phyloP scores from a whole-genome alignment of 1,139 yeast species.

The Candida dubliniensis region DNA sequence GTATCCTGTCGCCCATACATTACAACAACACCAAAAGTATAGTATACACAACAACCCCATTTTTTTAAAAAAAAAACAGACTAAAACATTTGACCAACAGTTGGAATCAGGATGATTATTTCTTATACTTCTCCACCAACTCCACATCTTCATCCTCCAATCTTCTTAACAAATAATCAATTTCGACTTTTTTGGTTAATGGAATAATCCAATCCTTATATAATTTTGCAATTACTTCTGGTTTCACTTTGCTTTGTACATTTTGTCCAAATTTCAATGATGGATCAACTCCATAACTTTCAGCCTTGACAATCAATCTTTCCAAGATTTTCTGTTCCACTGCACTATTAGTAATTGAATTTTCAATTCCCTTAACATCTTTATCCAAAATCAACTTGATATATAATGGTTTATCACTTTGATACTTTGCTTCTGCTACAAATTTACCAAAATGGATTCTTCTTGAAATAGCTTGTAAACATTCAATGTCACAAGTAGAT shows the following conservation, averaged over 20 bases:
- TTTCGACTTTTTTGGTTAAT: slow-evolving; percentile 90
- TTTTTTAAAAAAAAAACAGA: too few relatives aligned
- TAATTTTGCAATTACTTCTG: slow-evolving; percentile 75
- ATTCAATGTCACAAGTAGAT: slow-evolving; percentile 79
- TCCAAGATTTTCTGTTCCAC: slow-evolving; percentile 84
- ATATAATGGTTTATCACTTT: slow-evolving; percentile 62
- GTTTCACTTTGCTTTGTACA: slow-evolving; percentile 75
- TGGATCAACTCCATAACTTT: slow-evolving; percentile 87
- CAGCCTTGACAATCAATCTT: slow-evolving; percentile 76
- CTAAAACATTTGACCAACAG: too few relatives aligned
- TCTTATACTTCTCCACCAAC: slow-evolving; percentile 12
- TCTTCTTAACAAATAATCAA: slow-evolving; percentile 82
- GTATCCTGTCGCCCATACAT: too few relatives aligned
- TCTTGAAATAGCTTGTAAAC: slow-evolving; percentile 85
- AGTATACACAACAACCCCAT: too few relatives aligned
- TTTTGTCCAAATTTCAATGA: slow-evolving; percentile 65
- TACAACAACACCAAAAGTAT: too few relatives aligned
- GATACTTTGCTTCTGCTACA: slow-evolving; percentile 94
- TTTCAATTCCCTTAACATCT: slow-evolving; percentile 74
- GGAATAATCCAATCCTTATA: slow-evolving; percentile 91
- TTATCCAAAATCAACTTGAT: slow-evolving; percentile 60
- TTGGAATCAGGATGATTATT: neutral
- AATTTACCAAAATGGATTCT: slow-evolving; percentile 96
- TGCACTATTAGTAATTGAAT: slow-evolving; percentile 78
- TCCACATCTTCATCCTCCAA: slow-evolving; percentile 55